Evolutionary conservation across 2,329 filamentous ascomycete genomes (phyloP).

Genomic region (Berkeleyomyces rouxiae): DNA sequence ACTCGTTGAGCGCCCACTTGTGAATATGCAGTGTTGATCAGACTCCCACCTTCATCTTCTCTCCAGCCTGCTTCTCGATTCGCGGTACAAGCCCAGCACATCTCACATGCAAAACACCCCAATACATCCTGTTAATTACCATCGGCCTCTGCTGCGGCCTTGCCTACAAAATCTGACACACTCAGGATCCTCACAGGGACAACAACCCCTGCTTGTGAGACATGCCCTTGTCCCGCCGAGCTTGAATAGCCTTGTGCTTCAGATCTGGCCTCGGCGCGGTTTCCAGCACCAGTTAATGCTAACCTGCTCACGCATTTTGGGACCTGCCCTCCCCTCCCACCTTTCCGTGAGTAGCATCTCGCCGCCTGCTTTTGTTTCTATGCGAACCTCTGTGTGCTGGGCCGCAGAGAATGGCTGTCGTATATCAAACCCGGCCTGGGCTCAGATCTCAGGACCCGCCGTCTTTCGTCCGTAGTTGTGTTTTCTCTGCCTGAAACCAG

Average conservation of each 20-base stretch:
- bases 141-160: not conserved
- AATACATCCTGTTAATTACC: not conserved
- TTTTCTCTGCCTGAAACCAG: not conserved
- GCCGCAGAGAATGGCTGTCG: too few relatives aligned
- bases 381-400: not conserved
- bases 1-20: too few relatives aligned
- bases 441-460: not conserved
- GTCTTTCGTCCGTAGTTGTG: not conserved
- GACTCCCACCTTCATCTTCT: not conserved
- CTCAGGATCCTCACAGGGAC: not conserved
- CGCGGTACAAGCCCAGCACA: too few relatives aligned
- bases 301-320: not conserved
- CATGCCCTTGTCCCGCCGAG: not conserved
- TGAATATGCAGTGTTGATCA: too few relatives aligned
- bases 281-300: too few relatives aligned
- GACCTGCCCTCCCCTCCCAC: not conserved
- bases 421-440: not conserved
- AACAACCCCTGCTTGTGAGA: not conserved
- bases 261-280: not conserved
- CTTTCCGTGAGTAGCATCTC: not conserved
- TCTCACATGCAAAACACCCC: too few relatives aligned
- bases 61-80: not conserved
- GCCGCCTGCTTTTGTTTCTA: not conserved
- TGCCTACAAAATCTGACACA: not conserved
- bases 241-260: not conserved